Base-by-base conservation (phyloP, 2,329 filamentous ascomycete species). In the Calonectria pseudoturangicola region DNA sequence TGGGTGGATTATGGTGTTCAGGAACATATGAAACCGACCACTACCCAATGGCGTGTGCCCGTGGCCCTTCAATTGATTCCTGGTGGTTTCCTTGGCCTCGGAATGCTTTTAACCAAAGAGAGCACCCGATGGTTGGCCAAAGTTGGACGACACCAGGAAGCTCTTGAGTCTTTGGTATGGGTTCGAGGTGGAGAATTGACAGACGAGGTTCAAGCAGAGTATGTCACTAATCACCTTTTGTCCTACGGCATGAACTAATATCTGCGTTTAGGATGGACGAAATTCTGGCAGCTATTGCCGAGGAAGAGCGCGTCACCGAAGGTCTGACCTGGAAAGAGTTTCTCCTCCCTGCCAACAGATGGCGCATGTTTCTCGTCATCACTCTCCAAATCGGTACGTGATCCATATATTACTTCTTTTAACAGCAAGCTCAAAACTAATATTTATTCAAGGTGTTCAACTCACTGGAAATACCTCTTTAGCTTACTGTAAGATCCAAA, bases 401-500 rank as follows among this genome's bases (percentile, higher is more conserved):
- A 18, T 39, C 33, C 13, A 41, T 41, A 0, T 18, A 41, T 21
- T 8, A 5, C 4, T n/a, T 7, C 6, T 13, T 10, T 25, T 9
- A 21, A 13, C 6, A 30, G n/a, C 4, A 25, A 54, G 21, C 27
- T 10, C n/a, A 13, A 18, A 28, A 9, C 67, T 70, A 45, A 76
- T 56, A 16, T 30, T 9, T 2, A 1, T 12, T 64, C 72, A 47
- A 81, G 81, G 82, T 66, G 79, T 82, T 51, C 87, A 89, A 79
- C 79, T 89, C 15, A 89, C 87, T 1, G 87, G 88, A 45, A 88
- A 88, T 70, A 89, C 87, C 0, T 87, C 86, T 0, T 78, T 89
- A 27, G 88, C 88, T 3, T 89, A 89, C 74, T 89, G 83, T 85
- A 77, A 78, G 79, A 68, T 48, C 9, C 33, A 13, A 56, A 56